Evolutionary conservation across 768 basidiomycete genomes (phyloP).

Genomic region (Cystofilobasidium macerans): DNA sequence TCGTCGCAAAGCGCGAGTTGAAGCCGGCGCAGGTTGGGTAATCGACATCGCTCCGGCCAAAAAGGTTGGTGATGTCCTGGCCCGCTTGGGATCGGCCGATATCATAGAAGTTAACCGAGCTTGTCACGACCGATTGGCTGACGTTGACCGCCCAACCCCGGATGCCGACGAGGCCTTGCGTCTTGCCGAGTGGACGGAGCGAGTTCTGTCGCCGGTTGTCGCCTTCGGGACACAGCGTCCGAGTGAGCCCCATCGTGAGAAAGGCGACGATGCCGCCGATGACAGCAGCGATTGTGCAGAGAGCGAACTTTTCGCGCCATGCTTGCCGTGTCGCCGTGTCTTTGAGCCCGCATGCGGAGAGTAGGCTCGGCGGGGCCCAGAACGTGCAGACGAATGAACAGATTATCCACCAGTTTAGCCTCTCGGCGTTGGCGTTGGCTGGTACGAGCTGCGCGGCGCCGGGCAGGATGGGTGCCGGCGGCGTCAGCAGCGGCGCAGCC

Average conservation of each 20-base stretch:
- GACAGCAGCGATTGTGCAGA: constrained; percentile 69
- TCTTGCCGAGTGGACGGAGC: constrained; percentile 43
- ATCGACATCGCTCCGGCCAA: constrained; percentile 56
- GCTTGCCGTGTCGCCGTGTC: constrained; percentile 71
- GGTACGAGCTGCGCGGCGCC: constrained; percentile 25
- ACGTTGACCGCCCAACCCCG: constrained; percentile 69
- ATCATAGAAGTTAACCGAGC: constrained; percentile 51
- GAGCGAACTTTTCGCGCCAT: constrained; percentile 92
- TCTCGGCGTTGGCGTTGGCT: constrained; percentile 21
- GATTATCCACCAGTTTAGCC: constrained; percentile 57
- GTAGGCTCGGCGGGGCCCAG: constrained; percentile 75
- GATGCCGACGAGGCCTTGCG: constrained; percentile 56
- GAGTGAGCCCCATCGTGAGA: constrained; percentile 84
- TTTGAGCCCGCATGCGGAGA: constrained; percentile 62
- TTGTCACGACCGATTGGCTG: constrained; percentile 44
- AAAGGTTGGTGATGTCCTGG: constrained; percentile 80
- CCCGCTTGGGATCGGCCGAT: constrained; percentile 53
- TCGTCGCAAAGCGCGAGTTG: constrained; percentile 55
- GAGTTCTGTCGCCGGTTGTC: background rate
- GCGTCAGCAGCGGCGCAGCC: constrained; percentile 85
- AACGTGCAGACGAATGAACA: constrained; percentile 71
- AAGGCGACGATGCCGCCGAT: constrained; percentile 77
- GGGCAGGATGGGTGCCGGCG: constrained; percentile 46
- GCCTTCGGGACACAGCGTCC: constrained; percentile 65
- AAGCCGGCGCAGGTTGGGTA: constrained; percentile 55